Base-by-base conservation (phyloP, 192 early-diverging fungal genomes). In the Irineochytrium annulatum region DNA sequence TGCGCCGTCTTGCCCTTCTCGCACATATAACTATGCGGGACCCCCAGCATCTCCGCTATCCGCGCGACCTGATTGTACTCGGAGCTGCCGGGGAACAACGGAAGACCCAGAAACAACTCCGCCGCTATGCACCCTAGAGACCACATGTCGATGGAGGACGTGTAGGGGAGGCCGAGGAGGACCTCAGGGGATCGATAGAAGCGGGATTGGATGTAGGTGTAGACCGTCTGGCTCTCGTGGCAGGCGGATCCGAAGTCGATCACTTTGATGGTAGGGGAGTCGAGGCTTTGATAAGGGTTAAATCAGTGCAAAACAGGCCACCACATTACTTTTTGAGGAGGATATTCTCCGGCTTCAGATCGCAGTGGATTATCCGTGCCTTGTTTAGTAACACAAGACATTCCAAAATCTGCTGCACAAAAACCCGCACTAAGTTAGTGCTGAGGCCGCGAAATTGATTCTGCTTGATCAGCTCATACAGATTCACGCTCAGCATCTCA, bases 231-330 rank as follows among this genome's bases (percentile, higher is more conserved):
- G 62, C 88, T 88, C 67, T 94, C 93, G 56, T 93, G 87, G 65
- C 94, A 97, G 0, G 96, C 94, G 1, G 90, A 93, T n/a, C 96
- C 96, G 80, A 97, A 95, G 77, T 99, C 96, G 53, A 99, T 99
- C 20, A 99, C 90, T 71, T 99, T 99, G 69, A 99, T 88, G 3
- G 86, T 83, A 3, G 96, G 92, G 37, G 89, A 89, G 65, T 93
- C 90, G 59, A 92, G 77, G 52, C 91, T 91, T 39, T 11, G 3
- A 30, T 22, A 53, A 57, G 57, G 17, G n/a, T n/a, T 34, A 46
- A 46, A 54, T 20, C 32, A 17, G 31, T 20, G 13, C 31, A 34
- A 24, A 34, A 20, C 8, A 30, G 30, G n/a, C n/a, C n/a, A n/a
- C n/a, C 2, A 54, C n/a, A 3, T 68, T 65, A 88, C 86, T 83